Conservation (phyloP, 2,329 filamentous ascomycete genomes). For the Lachnellula arida region DNA sequence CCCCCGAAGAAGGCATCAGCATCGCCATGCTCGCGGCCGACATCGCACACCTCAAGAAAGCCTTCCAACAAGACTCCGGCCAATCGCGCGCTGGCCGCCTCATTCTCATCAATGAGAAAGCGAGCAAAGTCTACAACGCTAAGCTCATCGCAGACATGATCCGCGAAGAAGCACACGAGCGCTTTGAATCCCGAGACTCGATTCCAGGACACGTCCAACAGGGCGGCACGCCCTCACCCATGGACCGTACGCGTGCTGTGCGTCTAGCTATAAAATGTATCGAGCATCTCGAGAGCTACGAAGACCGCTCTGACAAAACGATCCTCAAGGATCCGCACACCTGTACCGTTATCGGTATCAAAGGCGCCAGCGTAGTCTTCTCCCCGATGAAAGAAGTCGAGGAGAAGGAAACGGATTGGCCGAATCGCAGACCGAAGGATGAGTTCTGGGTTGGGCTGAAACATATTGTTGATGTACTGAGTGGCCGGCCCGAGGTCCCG, state of each 20-base stretch:
- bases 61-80: constrained; percentile 80
- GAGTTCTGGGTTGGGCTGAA: constrained; percentile 84
- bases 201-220: constrained; percentile 95
- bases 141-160: constrained; percentile 95
- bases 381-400: constrained; percentile 77
- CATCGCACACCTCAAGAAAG: constrained; percentile 81
- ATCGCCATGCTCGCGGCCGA: constrained; percentile 90
- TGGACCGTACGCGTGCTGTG: constrained; percentile 92
- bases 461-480: constrained; percentile 77
- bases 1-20: constrained; percentile 91
- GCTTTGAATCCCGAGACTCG: constrained; percentile 88
- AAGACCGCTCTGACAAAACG: constrained; percentile 58
- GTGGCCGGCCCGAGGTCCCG: constrained; percentile 55
- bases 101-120: constrained; percentile 94
- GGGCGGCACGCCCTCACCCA: constrained; percentile 85
- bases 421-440: constrained; percentile 73
- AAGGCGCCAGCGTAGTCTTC: constrained; percentile 86
- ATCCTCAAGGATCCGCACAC: constrained; percentile 72
- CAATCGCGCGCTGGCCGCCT: constrained; percentile 87
- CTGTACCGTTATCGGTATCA: constrained; percentile 82
- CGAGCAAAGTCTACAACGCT: constrained; percentile 83
- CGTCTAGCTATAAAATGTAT: constrained; percentile 92
- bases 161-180: constrained; percentile 82
- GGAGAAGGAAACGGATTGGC: constrained; percentile 86
- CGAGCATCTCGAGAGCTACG: constrained; percentile 79